Evolutionary conservation across 2,329 filamentous ascomycete species (phyloP).

Genomic region (Colletotrichum neosansevieriae): DNA sequence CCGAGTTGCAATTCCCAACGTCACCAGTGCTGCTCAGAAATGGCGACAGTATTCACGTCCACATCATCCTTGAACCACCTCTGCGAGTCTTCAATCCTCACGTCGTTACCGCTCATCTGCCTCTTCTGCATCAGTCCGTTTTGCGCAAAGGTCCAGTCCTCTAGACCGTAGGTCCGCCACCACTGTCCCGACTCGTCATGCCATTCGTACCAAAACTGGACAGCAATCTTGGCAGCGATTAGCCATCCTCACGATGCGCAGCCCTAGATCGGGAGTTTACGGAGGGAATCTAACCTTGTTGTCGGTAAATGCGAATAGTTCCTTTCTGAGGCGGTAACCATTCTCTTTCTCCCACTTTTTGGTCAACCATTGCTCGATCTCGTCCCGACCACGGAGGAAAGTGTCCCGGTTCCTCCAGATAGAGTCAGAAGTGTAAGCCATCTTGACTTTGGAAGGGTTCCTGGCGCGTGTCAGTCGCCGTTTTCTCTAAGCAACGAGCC

Average conservation of each 20-base stretch:
- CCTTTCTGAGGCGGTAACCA: slow-evolving; percentile 82
- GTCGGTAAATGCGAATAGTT: slow-evolving; percentile 81
- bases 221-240: slow-evolving; percentile 69
- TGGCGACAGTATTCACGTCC: slow-evolving; percentile 75
- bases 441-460: slow-evolving; percentile 73
- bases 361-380: slow-evolving; percentile 75
- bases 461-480: slow-evolving; percentile 52
- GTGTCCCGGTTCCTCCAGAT: slow-evolving; percentile 83
- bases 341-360: slow-evolving; percentile 81
- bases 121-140: slow-evolving; percentile 80
- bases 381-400: slow-evolving; percentile 77
- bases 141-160: slow-evolving; percentile 81
- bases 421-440: slow-evolving; percentile 80
- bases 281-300: slow-evolving; percentile 61
- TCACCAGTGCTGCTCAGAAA: slow-evolving; percentile 76
- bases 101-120: slow-evolving; percentile 82
- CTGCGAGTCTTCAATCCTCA: slow-evolving; percentile 70
- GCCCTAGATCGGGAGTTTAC: not conserved
- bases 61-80: slow-evolving; percentile 79
- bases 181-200: slow-evolving; percentile 78
- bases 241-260: too few relatives aligned
- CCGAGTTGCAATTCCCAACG: not conserved
- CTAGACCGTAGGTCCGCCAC: slow-evolving; percentile 89
- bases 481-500: not conserved
- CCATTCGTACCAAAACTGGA: slow-evolving; percentile 93